Evolutionary conservation across 2,329 filamentous ascomycete species (phyloP).

Genomic region (Westerdykella sp.): DNA sequence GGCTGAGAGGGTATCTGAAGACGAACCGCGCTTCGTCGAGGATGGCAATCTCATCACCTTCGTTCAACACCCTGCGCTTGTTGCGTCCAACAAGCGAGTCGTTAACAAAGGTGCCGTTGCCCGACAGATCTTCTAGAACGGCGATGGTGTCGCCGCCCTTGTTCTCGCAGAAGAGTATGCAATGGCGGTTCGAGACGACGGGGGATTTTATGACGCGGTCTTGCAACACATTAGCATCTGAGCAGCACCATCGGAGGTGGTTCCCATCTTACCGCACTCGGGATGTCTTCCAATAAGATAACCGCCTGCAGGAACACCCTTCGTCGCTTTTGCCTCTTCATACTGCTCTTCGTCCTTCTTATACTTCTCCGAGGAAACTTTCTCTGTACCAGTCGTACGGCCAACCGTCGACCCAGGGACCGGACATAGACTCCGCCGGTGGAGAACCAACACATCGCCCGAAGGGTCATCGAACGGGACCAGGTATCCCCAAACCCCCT

Average conservation of each 20-base stretch:
- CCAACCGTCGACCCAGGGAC: conserved; percentile 42
- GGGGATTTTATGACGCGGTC: conserved; percentile 64
- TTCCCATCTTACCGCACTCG: conserved; percentile 69
- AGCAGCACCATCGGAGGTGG: conserved; percentile 12
- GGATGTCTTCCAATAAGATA: conserved; percentile 89
- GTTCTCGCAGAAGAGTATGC: conserved; percentile 60
- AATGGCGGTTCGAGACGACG: conserved; percentile 83
- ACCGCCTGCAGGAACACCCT: conserved; percentile 62
- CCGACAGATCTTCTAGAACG: conserved; percentile 86
- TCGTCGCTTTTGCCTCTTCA: conserved; percentile 50
- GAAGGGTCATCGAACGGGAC: conserved; percentile 70
- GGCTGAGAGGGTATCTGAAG: conserved; percentile 69
- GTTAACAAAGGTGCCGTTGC: conserved; percentile 95
- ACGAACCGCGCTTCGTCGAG: conserved; percentile 80
- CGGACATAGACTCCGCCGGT: conserved; percentile 65
- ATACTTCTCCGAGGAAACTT: conserved; percentile 47
- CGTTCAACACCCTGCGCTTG: conserved; percentile 78
- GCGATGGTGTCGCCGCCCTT: conserved; percentile 56
- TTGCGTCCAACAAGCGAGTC: conserved; percentile 87
- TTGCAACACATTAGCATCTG: conserved; percentile 41
- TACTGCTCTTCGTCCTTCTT: conserved; percentile 57
- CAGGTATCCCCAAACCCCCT: conserved; percentile 94
- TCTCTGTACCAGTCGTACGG: conserved; percentile 39
- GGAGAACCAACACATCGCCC: conserved; percentile 66
- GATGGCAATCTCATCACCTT: conserved; percentile 86